Percentiles rank a stretch among this genome's conserved stretches.
phyloP scores from a whole-genome alignment of 495 filamentous ascomycete species.

The Trichoderma erinaceum region DNA sequence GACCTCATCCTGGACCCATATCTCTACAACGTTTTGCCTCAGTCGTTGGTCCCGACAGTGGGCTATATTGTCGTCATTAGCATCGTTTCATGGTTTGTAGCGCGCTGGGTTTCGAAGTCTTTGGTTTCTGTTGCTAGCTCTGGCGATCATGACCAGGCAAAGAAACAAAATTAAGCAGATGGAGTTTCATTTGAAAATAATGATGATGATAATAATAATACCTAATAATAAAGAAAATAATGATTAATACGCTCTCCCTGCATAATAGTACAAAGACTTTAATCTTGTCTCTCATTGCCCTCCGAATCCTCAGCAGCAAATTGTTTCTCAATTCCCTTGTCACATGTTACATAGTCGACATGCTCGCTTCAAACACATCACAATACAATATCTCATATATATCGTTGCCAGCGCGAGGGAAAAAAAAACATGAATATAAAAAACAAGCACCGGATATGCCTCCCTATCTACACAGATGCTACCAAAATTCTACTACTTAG shows the following conservation, averaged over 20 bases:
- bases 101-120: slow-evolving; percentile 27
- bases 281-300: too few species aligned
- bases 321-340: background rate
- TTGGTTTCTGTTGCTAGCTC: background rate
- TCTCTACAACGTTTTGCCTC: slow-evolving; percentile 62
- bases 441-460: slow-evolving; percentile 17
- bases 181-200: background rate
- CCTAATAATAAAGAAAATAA: too few species aligned
- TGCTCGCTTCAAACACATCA: background rate
- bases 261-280: background rate
- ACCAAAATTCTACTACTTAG: background rate
- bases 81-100: slow-evolving; percentile 42
- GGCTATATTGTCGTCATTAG: slow-evolving; percentile 54
- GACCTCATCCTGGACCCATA: slow-evolving; percentile 92
- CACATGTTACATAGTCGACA: background rate
- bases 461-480: slow-evolving; percentile 17
- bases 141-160: background rate
- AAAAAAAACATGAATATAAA: slow-evolving; percentile 15
- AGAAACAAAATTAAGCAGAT: background rate
- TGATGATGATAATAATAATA: background rate
- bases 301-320: background rate
- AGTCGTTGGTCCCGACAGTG: slow-evolving; percentile 61
- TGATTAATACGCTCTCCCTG: background rate
- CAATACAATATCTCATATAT: background rate
- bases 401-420: background rate